Percentiles rank a stretch among this genome's conserved stretches.
These are phyloP conservation scores for Trametes sp. DNA, from an alignment of 1,284 basidiomycete species.

Conservation along the genomic window DNA sequence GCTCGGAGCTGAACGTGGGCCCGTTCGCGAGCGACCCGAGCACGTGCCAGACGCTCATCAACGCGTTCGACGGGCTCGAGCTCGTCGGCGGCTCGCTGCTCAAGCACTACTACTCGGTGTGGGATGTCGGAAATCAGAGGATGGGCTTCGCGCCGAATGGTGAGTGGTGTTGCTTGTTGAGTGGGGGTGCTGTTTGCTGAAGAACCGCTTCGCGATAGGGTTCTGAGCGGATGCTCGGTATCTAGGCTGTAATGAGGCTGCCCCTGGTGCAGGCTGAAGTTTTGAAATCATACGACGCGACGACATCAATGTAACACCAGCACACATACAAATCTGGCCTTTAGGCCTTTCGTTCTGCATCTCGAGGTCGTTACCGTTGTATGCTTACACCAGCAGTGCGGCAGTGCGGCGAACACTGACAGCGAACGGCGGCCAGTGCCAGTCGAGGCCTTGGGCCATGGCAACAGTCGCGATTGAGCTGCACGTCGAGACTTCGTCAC, in stretches of 20 bases:
- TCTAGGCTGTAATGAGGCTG: no score
- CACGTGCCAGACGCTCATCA: conserved; percentile 63
- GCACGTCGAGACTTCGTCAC: no score
- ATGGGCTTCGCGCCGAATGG: conserved; percentile 57
- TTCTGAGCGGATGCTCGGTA: not conserved
- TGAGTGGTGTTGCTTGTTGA: conserved; percentile 17
- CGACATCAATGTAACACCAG: not conserved
- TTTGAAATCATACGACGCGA: no score
- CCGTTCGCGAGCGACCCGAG: conserved; percentile 56
- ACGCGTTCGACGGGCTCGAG: conserved; percentile 57
- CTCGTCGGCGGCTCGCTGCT: conserved; percentile 60
- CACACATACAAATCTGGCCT: no score
- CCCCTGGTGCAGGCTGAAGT: no score
- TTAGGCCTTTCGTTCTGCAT: no score
- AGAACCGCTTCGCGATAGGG: not conserved
- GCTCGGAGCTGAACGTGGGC: conserved; percentile 61
- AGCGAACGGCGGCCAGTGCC: no score
- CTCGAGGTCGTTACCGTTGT: no score
- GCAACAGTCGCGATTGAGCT: no score
- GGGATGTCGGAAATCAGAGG: conserved; percentile 56
- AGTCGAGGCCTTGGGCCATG: no score
- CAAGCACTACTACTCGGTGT: conserved; percentile 65
- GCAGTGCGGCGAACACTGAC: no score
- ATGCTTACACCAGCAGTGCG: no score
- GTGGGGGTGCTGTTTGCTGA: not conserved